These are phyloP conservation scores for Pseudocercospora vitis DNA, from an alignment of 2,329 filamentous ascomycete genomes.

Conservation along the genomic window DNA sequence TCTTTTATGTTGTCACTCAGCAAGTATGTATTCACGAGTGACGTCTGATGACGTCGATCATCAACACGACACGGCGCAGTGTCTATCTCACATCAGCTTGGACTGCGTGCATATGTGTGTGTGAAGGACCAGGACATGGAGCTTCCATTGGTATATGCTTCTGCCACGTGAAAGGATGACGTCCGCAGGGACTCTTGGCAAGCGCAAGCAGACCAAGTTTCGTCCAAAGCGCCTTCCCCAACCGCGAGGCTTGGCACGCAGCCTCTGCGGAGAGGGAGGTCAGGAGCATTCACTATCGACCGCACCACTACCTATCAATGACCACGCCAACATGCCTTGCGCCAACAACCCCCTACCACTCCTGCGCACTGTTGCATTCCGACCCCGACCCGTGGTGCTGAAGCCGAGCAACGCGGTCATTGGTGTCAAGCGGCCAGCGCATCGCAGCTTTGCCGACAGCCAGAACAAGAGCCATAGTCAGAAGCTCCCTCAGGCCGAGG, in stretches of 20 bases:
- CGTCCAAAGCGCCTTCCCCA: no score
- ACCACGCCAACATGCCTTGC: slow-evolving; percentile 19
- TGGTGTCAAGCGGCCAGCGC: slow-evolving; percentile 26
- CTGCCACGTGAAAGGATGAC: background rate
- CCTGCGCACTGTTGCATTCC: slow-evolving; percentile 24
- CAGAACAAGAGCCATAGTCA: no score
- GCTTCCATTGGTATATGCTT: slow-evolving; percentile 1
- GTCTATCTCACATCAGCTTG: no score
- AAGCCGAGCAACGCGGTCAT: slow-evolving; percentile 25
- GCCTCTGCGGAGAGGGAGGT: no score
- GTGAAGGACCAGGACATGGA: no score
- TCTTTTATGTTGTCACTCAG: background rate
- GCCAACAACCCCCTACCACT: slow-evolving; percentile 25
- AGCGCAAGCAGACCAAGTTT: background rate
- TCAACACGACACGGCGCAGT: no score
- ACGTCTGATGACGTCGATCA: background rate
- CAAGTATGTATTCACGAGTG: slow-evolving; percentile 1
- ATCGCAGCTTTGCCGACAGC: slow-evolving; percentile 32
- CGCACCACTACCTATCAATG: background rate
- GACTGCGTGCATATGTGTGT: no score
- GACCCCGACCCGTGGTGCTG: slow-evolving; percentile 25
- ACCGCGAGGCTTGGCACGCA: background rate
- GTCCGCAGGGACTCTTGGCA: background rate
- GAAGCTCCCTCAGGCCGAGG: slow-evolving; percentile 34
- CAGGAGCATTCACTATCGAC: no score